Evolutionary conservation across 371 early-diverging fungal species (phyloP), one percentile per base, ranked within the genome.

Genomic region (Funneliformis caledonium): DNA sequence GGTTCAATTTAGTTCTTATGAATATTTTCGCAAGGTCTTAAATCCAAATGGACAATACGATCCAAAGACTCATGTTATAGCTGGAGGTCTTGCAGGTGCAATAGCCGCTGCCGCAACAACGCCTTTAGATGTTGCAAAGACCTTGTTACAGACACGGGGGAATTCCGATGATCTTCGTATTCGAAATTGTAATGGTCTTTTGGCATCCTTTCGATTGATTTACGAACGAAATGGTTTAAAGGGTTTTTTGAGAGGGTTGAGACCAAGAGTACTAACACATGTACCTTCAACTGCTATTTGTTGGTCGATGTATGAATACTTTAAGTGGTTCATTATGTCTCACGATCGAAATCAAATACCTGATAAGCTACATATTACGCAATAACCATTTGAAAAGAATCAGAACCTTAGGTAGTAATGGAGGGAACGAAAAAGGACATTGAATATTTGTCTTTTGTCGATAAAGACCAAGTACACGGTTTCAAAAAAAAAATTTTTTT

Each of bases 241-340:
- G 4, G 98, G 97, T 0, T 96, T 97, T 85, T 86, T 91, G 72
- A 89, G 94, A 80, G 98, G 98, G 7, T 83, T 92, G n/a, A 85
- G 87, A 75, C 96, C 98, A 4, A 88, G 98, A 61, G 89, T 97
- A 9, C 83, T 97, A 69, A 91, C 94, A 16, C 93, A 96, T 84
- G 92, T 97, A 90, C 98, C 98, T 4, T 93, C 95, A 62, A 95
- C 97, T 1, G 98, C 97, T 26, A 94, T 98, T 59, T 93, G 95
- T 85, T 98, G 98, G 98, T 92, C 94, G 70, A 95, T 96, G 0
- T 95, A 95, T 81, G 95, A 95, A 83, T 95, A 94, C 81, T 93
- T 94, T 80, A 95, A 95, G 84, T 94, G 94, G 94, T 82, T 91
- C 45, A 81, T 90, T 52, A 88, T 52, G 48, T 67, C 69, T 26